phyloP scores from a whole-genome alignment of 352 stramenopile species.

The Phytopythium vexans region DNA sequence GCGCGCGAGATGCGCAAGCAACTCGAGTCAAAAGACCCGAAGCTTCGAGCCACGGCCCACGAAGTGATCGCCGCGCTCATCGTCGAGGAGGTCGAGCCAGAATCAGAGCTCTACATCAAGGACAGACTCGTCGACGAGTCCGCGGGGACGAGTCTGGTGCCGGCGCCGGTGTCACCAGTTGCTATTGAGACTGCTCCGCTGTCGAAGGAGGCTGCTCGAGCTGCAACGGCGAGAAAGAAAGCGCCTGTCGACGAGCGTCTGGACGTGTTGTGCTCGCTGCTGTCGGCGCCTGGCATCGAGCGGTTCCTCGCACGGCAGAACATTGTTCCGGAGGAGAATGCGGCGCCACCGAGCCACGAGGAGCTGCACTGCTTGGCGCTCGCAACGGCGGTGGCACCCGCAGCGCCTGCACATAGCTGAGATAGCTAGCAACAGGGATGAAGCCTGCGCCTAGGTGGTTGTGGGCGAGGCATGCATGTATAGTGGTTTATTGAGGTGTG shows the following conservation, averaged over 20 bases:
- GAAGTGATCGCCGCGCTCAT: conserved; percentile 1
- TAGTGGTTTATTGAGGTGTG: background rate
- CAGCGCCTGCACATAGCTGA: conserved; percentile 8
- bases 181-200: background rate
- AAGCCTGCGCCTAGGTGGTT: too few species aligned
- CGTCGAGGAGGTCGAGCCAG: conserved; percentile 1
- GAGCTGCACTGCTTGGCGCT: conserved; percentile 76
- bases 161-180: conserved; percentile 22
- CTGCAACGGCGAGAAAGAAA: background rate
- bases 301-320: conserved; percentile 60
- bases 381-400: conserved; percentile 21
- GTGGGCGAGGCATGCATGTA: too few species aligned
- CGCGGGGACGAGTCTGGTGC: background rate
- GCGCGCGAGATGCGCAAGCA: background rate
- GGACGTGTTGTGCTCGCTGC: conserved; percentile 76
- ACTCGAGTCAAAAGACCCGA: background rate
- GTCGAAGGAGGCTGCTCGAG: conserved; percentile 1
- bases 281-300: conserved; percentile 72
- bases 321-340: conserved; percentile 34
- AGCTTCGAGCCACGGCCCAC: background rate
- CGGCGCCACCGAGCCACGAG: conserved; percentile 34
- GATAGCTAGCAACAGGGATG: background rate
- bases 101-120: background rate
- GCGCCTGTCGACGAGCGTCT: conserved; percentile 42
- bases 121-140: background rate